A percentile compares a stretch with the other conserved stretches of the same genome.
These are phyloP conservation scores for Parathielavia hyrcaniae DNA, from an alignment of 495 filamentous ascomycete species.

Conservation along the genomic window DNA sequence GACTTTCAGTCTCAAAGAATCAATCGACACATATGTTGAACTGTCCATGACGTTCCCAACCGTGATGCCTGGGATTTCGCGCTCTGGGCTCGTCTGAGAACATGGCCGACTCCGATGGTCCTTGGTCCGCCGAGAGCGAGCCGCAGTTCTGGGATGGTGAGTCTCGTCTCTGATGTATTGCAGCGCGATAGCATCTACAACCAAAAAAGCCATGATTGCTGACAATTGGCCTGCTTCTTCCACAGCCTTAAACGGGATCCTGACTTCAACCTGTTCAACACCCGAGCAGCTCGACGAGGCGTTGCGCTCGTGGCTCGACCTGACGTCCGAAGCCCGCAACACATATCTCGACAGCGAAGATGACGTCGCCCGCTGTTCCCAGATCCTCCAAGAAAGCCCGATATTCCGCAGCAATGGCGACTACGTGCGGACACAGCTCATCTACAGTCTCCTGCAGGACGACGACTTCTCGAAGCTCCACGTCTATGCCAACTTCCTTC, in stretches of 20 bases:
- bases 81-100: conserved; percentile 25
- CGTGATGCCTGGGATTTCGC: conserved; percentile 27
- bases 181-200: background rate
- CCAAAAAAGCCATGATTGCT: background rate
- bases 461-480: conserved; percentile 74
- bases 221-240: conserved; percentile 1
- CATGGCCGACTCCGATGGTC: conserved; percentile 60
- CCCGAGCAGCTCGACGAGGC: conserved; percentile 79
- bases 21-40: conserved; percentile 13
- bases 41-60: conserved; percentile 8
- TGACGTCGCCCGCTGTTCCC: conserved; percentile 77
- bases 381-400: conserved; percentile 66
- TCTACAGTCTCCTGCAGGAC: conserved; percentile 87
- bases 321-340: conserved; percentile 74
- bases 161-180: conserved; percentile 23
- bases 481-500: conserved; percentile 76
- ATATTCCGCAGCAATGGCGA: conserved; percentile 69
- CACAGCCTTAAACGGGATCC: conserved; percentile 74
- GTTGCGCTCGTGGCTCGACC: conserved; percentile 72
- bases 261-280: conserved; percentile 62
- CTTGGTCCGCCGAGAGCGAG: conserved; percentile 69
- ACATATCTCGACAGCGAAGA: conserved; percentile 78
- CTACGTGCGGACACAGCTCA: conserved; percentile 88
- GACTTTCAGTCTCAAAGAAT: conserved; percentile 2
- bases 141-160: conserved; percentile 90